Evolutionary conservation across 2,329 filamentous ascomycete genomes (phyloP).

Genomic region (Neophaeococcomyces mojaviensis): DNA sequence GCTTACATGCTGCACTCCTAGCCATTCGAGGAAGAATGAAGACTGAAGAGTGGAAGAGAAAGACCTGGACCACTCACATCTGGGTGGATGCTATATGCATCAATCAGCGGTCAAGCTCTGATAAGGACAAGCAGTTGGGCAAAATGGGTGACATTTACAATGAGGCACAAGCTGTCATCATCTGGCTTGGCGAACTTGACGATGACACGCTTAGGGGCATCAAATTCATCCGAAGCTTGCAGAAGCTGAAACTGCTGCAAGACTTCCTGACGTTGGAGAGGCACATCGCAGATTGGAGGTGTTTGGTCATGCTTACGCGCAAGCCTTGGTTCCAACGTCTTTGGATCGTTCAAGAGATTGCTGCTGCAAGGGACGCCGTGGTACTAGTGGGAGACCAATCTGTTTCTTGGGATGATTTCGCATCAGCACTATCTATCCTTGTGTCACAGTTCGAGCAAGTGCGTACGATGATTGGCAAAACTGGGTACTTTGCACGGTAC

Average conservation of each 20-base stretch:
- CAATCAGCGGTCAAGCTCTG: slow-evolving; percentile 18
- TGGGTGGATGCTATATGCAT: slow-evolving; percentile 24
- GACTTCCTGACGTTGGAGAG: slow-evolving; percentile 2
- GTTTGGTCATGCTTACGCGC: slow-evolving; percentile 9
- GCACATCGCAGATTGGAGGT: slow-evolving; percentile 6
- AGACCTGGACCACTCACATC: slow-evolving; percentile 1
- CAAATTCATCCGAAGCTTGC: background rate
- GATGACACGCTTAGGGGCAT: background rate
- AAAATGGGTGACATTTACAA: slow-evolving; percentile 21
- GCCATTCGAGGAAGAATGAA: background rate
- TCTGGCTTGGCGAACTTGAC: slow-evolving; percentile 19
- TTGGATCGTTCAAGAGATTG: slow-evolving; percentile 8
- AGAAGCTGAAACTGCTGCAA: background rate
- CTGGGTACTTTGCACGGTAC: slow-evolving; percentile 1
- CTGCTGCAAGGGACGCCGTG: background rate
- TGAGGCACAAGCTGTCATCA: slow-evolving; percentile 17
- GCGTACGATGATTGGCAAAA: background rate
- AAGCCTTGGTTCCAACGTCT: slow-evolving; percentile 3
- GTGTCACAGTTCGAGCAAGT: background rate
- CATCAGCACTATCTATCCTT: background rate
- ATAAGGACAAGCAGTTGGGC: slow-evolving; percentile 19
- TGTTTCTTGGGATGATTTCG: slow-evolving; percentile 2
- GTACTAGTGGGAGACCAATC: background rate
- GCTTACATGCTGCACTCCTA: background rate
- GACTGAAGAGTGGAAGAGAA: background rate